Base-by-base conservation (phyloP, 441 rosid species). In the Codiaeum variegatum region DNA sequence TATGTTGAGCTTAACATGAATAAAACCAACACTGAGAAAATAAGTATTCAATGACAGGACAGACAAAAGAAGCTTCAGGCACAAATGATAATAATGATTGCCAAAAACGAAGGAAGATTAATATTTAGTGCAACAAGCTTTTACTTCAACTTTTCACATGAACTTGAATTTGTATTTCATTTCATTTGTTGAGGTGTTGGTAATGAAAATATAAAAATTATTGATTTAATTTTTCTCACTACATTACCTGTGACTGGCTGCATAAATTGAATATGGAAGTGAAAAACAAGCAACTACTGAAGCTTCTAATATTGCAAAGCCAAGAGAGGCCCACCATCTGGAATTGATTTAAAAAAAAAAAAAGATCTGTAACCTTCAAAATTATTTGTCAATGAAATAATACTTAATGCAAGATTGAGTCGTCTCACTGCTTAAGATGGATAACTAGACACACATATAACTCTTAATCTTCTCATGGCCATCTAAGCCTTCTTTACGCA, bases 241-340 rank as follows among this genome's bases (percentile, higher is more conserved):
- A 69, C 62, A 71, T 76, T 82, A 91, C 97, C 91, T 89, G 75
- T 83, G 70, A 81, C 85, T 86, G 80, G 96, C 89, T 56, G 96
- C 96, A 83, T 85, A 90, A 62, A 94, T 83, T 67, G 97, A 94
- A 78, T 91, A 92, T 29, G 83, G 89, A 75, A 92, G 97, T 71
- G 98, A 92, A 79, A 88, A 84, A 81, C 81, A 89, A 75, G 97
- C 84, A 80, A 94, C 91, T 51, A 89, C 81, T 34, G 91, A 23
- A 40, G 88, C 97, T 83, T 92, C 97, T 62, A 92, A 56, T 71
- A 87, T 88, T 62, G 97, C 97, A 83, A 94, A 94, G 62, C 91
- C 83, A 69, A 92, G 90, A 67, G 97, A 91, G 31, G 87, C 78
- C 98, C 98, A 92, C 98, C 98, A 94, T 89, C 98, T 94, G 85